These are phyloP conservation scores for Heliosperma pusillum DNA, from an alignment of 148 eudicot genomes.

Conservation along the genomic window DNA sequence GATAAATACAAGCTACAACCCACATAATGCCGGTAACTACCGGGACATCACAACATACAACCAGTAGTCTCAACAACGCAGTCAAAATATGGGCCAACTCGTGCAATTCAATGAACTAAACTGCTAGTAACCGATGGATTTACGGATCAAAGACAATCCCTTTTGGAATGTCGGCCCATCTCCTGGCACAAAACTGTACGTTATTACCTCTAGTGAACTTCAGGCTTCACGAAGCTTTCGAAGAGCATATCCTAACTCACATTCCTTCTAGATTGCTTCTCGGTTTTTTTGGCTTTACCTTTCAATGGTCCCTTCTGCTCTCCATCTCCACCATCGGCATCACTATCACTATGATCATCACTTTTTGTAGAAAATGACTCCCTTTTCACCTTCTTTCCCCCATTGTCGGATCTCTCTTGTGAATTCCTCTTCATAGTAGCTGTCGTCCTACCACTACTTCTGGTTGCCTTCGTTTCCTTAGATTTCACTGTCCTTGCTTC, in stretches of 20 bases:
- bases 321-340: conserved; percentile 13
- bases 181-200: neutral
- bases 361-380: conserved; percentile 10
- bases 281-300: conserved; percentile 20
- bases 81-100: neutral
- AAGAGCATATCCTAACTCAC: conserved; percentile 25
- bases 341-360: conserved; percentile 22
- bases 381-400: conserved; percentile 19
- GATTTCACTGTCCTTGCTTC: conserved; percentile 30
- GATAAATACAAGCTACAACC: neutral
- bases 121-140: neutral
- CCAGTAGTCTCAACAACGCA: neutral
- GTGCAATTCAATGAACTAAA: neutral
- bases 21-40: neutral
- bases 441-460: conserved; percentile 30
- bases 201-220: neutral
- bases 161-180: neutral
- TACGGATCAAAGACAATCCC: neutral
- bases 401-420: conserved; percentile 13
- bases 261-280: conserved; percentile 30
- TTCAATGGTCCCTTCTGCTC: conserved; percentile 23
- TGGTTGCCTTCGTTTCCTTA: conserved; percentile 39
- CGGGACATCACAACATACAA: conserved; percentile 8
- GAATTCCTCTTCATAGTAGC: conserved; percentile 43
- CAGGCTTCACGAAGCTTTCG: neutral